Evolutionary conservation across 1,139 yeast species (phyloP).

Genomic region (Schizosaccharomyces versatilis): DNA sequence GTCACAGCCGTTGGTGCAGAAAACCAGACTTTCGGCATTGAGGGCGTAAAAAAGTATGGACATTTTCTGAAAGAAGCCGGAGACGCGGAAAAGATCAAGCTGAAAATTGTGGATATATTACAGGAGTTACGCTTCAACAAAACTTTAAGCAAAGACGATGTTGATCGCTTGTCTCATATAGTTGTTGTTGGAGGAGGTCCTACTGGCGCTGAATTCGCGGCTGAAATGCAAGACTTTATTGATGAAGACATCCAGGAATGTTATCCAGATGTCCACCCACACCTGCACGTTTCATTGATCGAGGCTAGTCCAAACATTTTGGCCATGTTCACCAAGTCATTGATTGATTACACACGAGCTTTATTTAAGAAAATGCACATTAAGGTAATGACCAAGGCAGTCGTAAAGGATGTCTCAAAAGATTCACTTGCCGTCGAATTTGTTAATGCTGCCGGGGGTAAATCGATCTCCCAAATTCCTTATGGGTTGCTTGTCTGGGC

Average conservation of each 20-base stretch:
- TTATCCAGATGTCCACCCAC: conserved; percentile 70
- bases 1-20: conserved; percentile 45
- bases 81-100: conserved; percentile 34
- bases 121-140: conserved; percentile 20
- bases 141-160: conserved; percentile 23
- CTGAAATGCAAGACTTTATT: conserved; percentile 77
- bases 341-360: conserved; percentile 65
- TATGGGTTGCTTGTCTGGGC: conserved; percentile 94
- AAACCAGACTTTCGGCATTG: conserved; percentile 42
- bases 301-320: conserved; percentile 84
- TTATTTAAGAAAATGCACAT: conserved; percentile 64
- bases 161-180: conserved; percentile 34
- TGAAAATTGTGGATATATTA: conserved; percentile 29
- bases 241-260: conserved; percentile 75
- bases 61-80: conserved; percentile 40
- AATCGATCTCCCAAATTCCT: conserved; percentile 41
- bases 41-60: conserved; percentile 34
- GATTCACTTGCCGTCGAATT: conserved; percentile 47
- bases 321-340: conserved; percentile 65
- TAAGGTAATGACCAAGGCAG: conserved; percentile 55
- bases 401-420: conserved; percentile 65
- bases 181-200: conserved; percentile 56
- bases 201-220: conserved; percentile 49
- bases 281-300: conserved; percentile 59
- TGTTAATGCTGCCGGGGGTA: conserved; percentile 43